A percentile compares a stretch with the other conserved stretches of the same genome.
Evolutionary conservation across 2,329 filamentous ascomycete genomes (phyloP).

Genomic region (Elsinoe australis): DNA sequence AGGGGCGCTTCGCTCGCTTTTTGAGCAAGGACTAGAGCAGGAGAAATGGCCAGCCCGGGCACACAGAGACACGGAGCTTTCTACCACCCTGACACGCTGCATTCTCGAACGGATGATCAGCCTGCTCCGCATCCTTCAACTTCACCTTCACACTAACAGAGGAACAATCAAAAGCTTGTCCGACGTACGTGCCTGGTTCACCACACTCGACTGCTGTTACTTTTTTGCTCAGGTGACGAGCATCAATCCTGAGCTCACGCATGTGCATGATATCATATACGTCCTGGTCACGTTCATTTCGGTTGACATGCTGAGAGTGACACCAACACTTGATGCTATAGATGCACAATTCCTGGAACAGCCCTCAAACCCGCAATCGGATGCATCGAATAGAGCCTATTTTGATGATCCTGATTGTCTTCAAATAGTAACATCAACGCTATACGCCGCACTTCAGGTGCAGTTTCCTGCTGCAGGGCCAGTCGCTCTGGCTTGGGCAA

Average conservation of each 20-base stretch:
- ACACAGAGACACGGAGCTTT: slow-evolving; percentile 48
- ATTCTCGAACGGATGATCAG: slow-evolving; percentile 65
- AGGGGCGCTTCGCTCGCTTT: slow-evolving; percentile 21
- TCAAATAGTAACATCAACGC: slow-evolving; percentile 63
- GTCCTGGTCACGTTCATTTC: slow-evolving; percentile 63
- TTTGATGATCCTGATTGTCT: slow-evolving; percentile 62
- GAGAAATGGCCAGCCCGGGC: slow-evolving; percentile 43
- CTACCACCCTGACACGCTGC: slow-evolving; percentile 55
- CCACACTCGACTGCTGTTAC: slow-evolving; percentile 51
- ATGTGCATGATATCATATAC: slow-evolving; percentile 43
- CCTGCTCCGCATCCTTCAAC: slow-evolving; percentile 46
- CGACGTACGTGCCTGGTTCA: slow-evolving; percentile 61
- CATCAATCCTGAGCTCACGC: slow-evolving; percentile 19
- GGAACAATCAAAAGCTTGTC: slow-evolving; percentile 68
- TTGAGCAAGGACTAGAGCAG: slow-evolving; percentile 31
- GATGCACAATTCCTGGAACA: slow-evolving; percentile 2
- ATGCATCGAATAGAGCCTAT: slow-evolving; percentile 45
- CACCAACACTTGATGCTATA: slow-evolving; percentile 51
- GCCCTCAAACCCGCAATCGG: slow-evolving; percentile 22
- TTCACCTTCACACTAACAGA: slow-evolving; percentile 34
- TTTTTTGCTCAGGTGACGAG: slow-evolving; percentile 48
- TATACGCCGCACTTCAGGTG: slow-evolving; percentile 52
- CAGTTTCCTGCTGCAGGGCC: slow-evolving; percentile 60
- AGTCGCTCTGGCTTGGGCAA: slow-evolving; percentile 71
- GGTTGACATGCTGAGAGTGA: slow-evolving; percentile 62